Conservation (phyloP, 176 grass and related monocot genomes). For the Oryza glumipatula region DNA sequence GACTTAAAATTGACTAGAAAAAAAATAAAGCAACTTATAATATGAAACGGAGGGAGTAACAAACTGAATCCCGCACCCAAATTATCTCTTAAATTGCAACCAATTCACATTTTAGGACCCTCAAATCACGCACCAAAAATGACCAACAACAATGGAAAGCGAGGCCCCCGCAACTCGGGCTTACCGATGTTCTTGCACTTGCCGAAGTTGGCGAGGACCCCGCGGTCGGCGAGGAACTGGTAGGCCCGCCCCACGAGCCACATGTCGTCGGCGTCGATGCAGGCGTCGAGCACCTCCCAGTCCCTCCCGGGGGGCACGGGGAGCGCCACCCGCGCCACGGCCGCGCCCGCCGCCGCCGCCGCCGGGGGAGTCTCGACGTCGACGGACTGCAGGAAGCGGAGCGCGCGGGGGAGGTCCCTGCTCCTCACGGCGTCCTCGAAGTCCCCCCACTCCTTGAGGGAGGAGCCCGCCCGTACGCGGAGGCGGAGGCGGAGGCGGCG, state of each 20-base stretch:
- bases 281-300: constrained; percentile 92
- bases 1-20: no score
- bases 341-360: constrained; percentile 16
- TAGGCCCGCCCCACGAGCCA: constrained; percentile 80
- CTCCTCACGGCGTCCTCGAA: constrained; percentile 89
- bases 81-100: neutral
- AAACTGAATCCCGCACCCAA: neutral
- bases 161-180: neutral
- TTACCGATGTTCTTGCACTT: constrained; percentile 86
- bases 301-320: constrained; percentile 61
- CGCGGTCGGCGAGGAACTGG: constrained; percentile 66
- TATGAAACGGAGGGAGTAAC: neutral
- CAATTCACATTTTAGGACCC: neutral
- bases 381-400: constrained; percentile 78
- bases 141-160: neutral
- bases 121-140: neutral
- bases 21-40: no score
- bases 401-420: constrained; percentile 84
- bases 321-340: constrained; percentile 35
- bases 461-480: constrained; percentile 49
- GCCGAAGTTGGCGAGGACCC: constrained; percentile 66
- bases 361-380: constrained; percentile 41
- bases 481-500: neutral
- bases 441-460: constrained; percentile 79
- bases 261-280: constrained; percentile 97